These are phyloP conservation scores for Gremmenia infestans DNA, from an alignment of 2,329 filamentous ascomycete genomes.

Conservation along the genomic window DNA sequence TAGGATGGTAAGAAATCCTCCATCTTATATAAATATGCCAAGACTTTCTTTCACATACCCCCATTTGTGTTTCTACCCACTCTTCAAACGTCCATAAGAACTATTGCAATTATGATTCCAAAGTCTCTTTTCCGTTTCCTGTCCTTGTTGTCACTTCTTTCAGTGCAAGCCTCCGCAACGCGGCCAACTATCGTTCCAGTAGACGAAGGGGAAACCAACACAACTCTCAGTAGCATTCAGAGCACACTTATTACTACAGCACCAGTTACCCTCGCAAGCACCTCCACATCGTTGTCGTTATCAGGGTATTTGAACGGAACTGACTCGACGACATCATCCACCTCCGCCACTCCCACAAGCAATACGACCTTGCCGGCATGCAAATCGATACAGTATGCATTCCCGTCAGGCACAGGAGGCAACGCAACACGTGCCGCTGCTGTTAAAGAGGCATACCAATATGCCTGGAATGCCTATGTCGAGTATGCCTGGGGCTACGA, in stretches of 20 bases:
- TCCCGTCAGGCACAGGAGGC: background rate
- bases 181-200: background rate
- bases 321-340: background rate
- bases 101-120: background rate
- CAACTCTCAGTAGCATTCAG: background rate
- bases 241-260: background rate
- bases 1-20: background rate
- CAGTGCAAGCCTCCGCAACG: background rate
- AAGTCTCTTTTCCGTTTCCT: background rate
- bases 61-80: background rate
- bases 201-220: background rate
- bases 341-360: background rate
- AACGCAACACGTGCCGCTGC: conserved; percentile 1
- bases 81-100: background rate
- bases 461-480: conserved; percentile 70
- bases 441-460: conserved; percentile 14
- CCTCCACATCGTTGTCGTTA: background rate
- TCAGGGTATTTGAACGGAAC: background rate
- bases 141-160: background rate
- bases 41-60: background rate
- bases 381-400: conserved; percentile 1
- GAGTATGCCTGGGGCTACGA: conserved; percentile 77
- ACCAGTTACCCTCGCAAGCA: background rate
- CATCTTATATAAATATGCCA: background rate
- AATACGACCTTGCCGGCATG: background rate